Evolutionary conservation across 495 filamentous ascomycete genomes (phyloP).

Genomic region (Geoglossum glabrum): DNA sequence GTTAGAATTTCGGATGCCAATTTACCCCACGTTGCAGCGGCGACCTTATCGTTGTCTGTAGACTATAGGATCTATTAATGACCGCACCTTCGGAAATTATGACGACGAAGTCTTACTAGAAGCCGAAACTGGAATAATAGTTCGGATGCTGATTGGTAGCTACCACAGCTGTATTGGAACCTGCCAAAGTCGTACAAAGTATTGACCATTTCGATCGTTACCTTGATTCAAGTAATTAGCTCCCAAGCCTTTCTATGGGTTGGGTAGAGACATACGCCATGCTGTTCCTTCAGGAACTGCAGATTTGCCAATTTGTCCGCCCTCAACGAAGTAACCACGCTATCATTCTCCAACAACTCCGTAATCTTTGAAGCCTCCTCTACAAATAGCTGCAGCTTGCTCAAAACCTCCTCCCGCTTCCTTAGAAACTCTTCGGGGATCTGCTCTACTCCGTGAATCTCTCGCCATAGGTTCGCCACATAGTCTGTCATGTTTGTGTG

Average conservation of each 20-base stretch:
- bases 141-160: conserved; percentile 71
- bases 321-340: conserved; percentile 68
- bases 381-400: conserved; percentile 57
- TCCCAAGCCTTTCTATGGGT: neutral
- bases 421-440: conserved; percentile 67
- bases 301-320: conserved; percentile 96
- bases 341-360: conserved; percentile 63
- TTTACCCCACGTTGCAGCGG: conserved; percentile 89
- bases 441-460: conserved; percentile 61
- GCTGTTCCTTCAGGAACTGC: conserved; percentile 83
- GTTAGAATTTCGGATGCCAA: conserved; percentile 83
- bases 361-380: conserved; percentile 72
- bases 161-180: conserved; percentile 91
- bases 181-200: conserved; percentile 83
- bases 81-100: neutral
- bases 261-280: conserved; percentile 36
- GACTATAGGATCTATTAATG: conserved; percentile 23
- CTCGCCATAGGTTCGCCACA: conserved; percentile 68
- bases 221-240: conserved; percentile 25
- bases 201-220: conserved; percentile 87
- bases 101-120: conserved; percentile 24
- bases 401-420: conserved; percentile 74
- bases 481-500: conserved; percentile 97
- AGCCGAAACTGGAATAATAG: conserved; percentile 91
- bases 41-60: conserved; percentile 92